Percentiles rank a stretch among this genome's conserved stretches.
These are phyloP conservation scores for Pseudohalonectria lignicola DNA, from an alignment of 2,329 filamentous ascomycete genomes.

Conservation along the genomic window DNA sequence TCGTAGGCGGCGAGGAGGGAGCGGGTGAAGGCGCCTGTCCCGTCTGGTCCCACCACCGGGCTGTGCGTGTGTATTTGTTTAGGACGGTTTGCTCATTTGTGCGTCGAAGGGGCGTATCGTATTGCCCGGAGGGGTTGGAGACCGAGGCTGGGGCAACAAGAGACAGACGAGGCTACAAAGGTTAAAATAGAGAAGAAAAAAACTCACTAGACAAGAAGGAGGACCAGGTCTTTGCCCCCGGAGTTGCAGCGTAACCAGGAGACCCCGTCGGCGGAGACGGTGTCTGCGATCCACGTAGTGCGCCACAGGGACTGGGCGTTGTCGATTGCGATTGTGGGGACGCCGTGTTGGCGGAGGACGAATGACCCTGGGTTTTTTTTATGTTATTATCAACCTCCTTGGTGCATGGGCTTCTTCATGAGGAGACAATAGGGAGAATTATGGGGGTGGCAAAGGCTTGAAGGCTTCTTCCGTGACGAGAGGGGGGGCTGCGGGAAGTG, in stretches of 20 bases:
- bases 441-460: too few relatives aligned
- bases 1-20: slow-evolving; percentile 48
- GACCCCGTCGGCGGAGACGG: slow-evolving; percentile 47
- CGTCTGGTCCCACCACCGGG: slow-evolving; percentile 21
- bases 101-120: too few relatives aligned
- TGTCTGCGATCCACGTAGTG: slow-evolving; percentile 58
- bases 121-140: too few relatives aligned
- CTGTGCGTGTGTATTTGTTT: neutral
- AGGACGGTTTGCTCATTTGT: too few relatives aligned
- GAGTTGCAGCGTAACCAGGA: slow-evolving; percentile 36
- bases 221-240: slow-evolving; percentile 41
- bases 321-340: slow-evolving; percentile 50
- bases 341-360: slow-evolving; percentile 51
- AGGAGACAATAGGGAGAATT: too few relatives aligned
- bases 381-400: neutral
- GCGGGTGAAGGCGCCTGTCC: slow-evolving; percentile 53
- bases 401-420: neutral
- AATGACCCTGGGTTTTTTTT: slow-evolving; percentile 31
- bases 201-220: slow-evolving; percentile 54
- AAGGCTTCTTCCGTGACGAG: too few relatives aligned
- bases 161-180: neutral
- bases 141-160: too few relatives aligned
- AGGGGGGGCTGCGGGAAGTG: too few relatives aligned
- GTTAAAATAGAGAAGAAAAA: neutral
- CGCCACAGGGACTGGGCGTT: slow-evolving; percentile 59